Evolutionary conservation across 2,329 filamentous ascomycete species (phyloP).

Genomic region (Aspergillus sp.): DNA sequence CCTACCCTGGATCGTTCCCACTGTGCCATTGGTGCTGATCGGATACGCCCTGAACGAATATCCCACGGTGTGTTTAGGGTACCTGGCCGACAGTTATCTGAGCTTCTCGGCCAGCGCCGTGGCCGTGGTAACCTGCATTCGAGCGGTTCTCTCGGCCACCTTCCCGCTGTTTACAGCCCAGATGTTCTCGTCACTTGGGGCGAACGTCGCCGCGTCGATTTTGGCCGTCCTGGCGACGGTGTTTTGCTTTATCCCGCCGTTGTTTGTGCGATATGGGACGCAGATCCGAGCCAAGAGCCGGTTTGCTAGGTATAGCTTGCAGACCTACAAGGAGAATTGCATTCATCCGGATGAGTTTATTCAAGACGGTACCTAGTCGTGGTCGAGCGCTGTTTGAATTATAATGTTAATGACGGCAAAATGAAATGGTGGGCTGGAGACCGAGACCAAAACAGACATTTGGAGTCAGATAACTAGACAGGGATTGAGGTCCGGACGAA

Average conservation of each 20-base stretch:
- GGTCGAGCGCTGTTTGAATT: neutral
- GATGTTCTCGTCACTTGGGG: conserved; percentile 39
- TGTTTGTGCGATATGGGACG: conserved; percentile 36
- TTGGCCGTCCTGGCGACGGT: conserved; percentile 41
- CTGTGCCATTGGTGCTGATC: conserved; percentile 39
- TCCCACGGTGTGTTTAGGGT: conserved; percentile 40
- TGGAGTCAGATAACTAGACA: neutral
- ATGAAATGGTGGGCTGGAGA: neutral
- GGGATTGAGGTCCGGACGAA: neutral
- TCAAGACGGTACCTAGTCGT: neutral
- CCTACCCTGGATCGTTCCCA: conserved; percentile 41
- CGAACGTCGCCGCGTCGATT: conserved; percentile 37
- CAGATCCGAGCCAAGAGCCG: conserved; percentile 32
- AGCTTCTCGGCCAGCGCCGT: conserved; percentile 45
- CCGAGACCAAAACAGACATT: neutral
- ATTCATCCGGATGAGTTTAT: conserved; percentile 25
- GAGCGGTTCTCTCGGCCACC: conserved; percentile 38
- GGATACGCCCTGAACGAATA: conserved; percentile 51
- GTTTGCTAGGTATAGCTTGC: conserved; percentile 34
- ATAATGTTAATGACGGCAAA: too few relatives aligned
- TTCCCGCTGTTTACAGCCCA: conserved; percentile 41
- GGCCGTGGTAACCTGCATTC: conserved; percentile 40
- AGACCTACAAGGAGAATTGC: conserved; percentile 26
- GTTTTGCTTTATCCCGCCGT: conserved; percentile 35
- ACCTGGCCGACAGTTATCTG: conserved; percentile 45